A percentile compares a stretch with the other conserved stretches of the same genome.
phyloP scores from a whole-genome alignment of 2,329 filamentous ascomycete species.

The Tolypocladium inflatum region DNA sequence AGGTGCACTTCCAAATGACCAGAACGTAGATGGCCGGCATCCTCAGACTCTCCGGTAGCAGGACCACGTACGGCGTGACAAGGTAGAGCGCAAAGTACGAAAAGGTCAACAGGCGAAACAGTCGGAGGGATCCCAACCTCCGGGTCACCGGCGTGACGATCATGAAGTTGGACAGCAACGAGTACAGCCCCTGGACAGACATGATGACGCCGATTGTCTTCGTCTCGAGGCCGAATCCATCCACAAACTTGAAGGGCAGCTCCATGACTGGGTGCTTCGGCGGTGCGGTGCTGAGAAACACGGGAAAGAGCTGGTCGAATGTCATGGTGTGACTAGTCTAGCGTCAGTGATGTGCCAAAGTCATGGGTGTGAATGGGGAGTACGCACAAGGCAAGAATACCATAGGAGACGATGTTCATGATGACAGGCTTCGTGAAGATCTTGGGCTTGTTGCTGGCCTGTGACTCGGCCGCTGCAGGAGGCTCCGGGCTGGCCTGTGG shows the following conservation, averaged over 20 bases:
- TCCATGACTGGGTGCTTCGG: conserved; percentile 39
- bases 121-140: conserved; percentile 65
- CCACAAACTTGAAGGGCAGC: conserved; percentile 81
- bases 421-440: conserved; percentile 80
- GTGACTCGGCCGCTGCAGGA: conserved; percentile 1
- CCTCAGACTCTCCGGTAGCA: conserved; percentile 64
- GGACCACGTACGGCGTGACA: conserved; percentile 76
- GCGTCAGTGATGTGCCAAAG: conserved; percentile 7
- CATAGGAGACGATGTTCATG: conserved; percentile 81
- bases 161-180: conserved; percentile 76
- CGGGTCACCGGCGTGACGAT: conserved; percentile 72
- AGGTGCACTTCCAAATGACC: conserved; percentile 86
- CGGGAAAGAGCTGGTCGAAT: conserved; percentile 86
- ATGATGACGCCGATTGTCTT: conserved; percentile 82
- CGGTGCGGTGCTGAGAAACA: conserved; percentile 68
- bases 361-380: background rate
- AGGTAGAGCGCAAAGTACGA: conserved; percentile 85
- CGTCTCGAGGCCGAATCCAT: conserved; percentile 75
- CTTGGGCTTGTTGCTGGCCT: conserved; percentile 22
- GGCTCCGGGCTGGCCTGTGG: conserved; percentile 17
- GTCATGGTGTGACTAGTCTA: conserved; percentile 80
- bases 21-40: conserved; percentile 68
- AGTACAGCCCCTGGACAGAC: conserved; percentile 80
- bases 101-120: conserved; percentile 73
- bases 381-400: conserved; percentile 88